Evolutionary conservation across 108 stramenopile genomes (phyloP).

Genomic region (Nitzschia sp.): DNA sequence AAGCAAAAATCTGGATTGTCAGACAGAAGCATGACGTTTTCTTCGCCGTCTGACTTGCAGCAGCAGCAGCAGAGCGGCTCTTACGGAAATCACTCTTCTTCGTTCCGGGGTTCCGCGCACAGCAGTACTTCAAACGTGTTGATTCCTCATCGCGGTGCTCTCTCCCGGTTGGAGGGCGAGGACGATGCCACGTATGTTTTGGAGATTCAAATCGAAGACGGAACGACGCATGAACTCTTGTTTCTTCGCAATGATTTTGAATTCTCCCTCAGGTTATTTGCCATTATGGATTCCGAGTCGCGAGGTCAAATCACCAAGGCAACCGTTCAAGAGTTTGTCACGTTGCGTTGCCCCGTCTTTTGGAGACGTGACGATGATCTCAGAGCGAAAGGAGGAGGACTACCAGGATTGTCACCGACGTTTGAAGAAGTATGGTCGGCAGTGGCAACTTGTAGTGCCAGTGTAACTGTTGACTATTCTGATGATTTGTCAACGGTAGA

Average conservation of each 20-base stretch:
- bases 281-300: conserved; percentile 80
- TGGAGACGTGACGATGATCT: conserved; percentile 80
- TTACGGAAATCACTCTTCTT: conserved; percentile 16
- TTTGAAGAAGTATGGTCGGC: conserved; percentile 85
- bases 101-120: conserved; percentile 7
- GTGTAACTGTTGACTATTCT: conserved; percentile 5
- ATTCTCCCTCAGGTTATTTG: conserved; percentile 67
- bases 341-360: conserved; percentile 78
- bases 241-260: conserved; percentile 72
- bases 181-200: conserved; percentile 29
- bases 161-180: conserved; percentile 45
- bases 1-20: too few species aligned
- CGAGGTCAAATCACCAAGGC: conserved; percentile 60
- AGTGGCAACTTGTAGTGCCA: conserved; percentile 52
- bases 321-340: conserved; percentile 73
- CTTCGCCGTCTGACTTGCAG: conserved; percentile 4
- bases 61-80: too few species aligned
- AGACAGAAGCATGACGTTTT: background rate
- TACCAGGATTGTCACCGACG: conserved; percentile 44
- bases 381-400: conserved; percentile 12
- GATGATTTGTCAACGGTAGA: conserved; percentile 14
- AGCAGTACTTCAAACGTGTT: background rate
- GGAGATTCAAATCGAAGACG: conserved; percentile 34
- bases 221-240: conserved; percentile 47
- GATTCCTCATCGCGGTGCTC: conserved; percentile 53